Base-by-base conservation (phyloP, 2,329 filamentous ascomycete genomes). In the Basipetospora chlamydospora region DNA sequence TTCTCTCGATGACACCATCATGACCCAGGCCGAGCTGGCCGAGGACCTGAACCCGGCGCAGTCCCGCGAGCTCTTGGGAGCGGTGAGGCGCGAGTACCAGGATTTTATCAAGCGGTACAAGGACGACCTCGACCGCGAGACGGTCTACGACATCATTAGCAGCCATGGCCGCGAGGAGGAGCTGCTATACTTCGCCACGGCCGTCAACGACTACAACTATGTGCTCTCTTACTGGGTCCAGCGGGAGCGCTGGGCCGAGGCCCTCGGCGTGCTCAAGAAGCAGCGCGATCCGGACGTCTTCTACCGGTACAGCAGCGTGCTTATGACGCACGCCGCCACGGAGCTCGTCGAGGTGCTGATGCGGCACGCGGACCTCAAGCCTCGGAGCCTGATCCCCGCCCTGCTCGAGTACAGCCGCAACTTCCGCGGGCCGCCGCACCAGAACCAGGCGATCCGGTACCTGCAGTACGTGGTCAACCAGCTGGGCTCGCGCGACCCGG, bases 191-290 rank as follows among this genome's bases (percentile, higher is more conserved):
- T 98, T 87, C 58, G 90, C 90, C 15, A 90, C 80, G 40, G 75
- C 81, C 6, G 70, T 92, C 32, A 81, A 88, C 48, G 90, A 98
- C 55, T 86, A 90, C 60, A 84, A 92, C 53, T 98, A 93, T 51
- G 86, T 96, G 16, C 64, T 98, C 11, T 83, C 84, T 8, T 98
- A 98, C 57, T 98, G 90, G 90, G 80, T 96, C 13, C 90, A 96
- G 57, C 73, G 88, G 41, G 90, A 96, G 58, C 75, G 83, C 47
- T 98, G 90, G 90, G 60, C 64, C 4, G 86, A 95, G 48, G 85
- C 86, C 3, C 64, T 98, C 45, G 73, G 75, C 38, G 86, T 96
- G 28, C 66, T 98, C 36, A 93, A 95, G 61, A 86, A 82, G 56
- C 90, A 98, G 58, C 93, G 79, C 5, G 82, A 93, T 35, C 74